Base-by-base conservation (phyloP, 1,139 yeast genomes). In the Magnusiomyces suaveolens region DNA sequence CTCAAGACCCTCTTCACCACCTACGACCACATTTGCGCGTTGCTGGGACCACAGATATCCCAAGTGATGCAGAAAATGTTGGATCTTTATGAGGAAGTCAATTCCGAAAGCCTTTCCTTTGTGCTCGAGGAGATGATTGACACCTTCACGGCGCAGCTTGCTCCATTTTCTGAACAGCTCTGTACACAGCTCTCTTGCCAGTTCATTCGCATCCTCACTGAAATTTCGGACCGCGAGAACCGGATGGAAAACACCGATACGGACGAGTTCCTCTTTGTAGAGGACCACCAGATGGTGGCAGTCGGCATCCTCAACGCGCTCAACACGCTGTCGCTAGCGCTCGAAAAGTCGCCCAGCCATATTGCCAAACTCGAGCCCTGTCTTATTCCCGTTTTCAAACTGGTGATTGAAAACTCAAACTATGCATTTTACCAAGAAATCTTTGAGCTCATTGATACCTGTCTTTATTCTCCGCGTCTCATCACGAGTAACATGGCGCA, bases 71-170 rank as follows among this genome's bases (percentile, higher is more conserved):
- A 88, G 56, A 82, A 80, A 61, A 72, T 92, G 56, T 74, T 92
- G 61, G 80, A 79, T 25, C 72, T 92, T 50, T 52, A 48, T 38
- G 83, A 94, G 4, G 84, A 84, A 59, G 80, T 90, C 58, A 98
- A 92, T 63, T 83, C 85, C 57, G 98, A 92, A 66, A 80, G 90
- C 1, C 77, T 92, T 36, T 82, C 95, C 16, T 85, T 85, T 32
- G 96, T 90, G 16, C 88, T 92, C 87, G 97, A 92, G 72, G 97
- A 90, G 63, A 84, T 95, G 66, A 97, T 92, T 25, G 97, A 90
- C 64, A 82, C 79, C 56, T 92, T 85, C 69, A 77, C 95, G 2
- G 87, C 83, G 61, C 95, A 90, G 69, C 74, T 92, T 60, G 92
- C 90, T 60, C 97, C 98, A 25, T 92, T 90, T 70, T 96, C 97